Percentiles rank a stretch among this genome's conserved stretches.
phyloP scores from a whole-genome alignment of 2,329 filamentous ascomycete species.

The Beauveria sp. region DNA sequence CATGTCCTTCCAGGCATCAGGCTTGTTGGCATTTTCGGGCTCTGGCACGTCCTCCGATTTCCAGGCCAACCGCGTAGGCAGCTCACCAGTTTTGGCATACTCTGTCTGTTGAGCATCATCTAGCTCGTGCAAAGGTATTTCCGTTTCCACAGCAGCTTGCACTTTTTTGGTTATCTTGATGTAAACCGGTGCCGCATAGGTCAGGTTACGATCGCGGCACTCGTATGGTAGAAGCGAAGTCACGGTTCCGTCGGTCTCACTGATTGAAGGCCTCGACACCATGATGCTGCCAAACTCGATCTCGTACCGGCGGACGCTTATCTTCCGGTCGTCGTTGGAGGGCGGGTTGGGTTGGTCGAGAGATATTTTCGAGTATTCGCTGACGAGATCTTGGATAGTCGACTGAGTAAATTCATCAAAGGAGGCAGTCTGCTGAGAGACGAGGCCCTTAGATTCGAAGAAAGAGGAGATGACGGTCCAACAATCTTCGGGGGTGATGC shows the following conservation, averaged over 20 bases:
- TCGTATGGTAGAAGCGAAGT: constrained; percentile 87
- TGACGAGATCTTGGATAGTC: constrained; percentile 89
- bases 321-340: constrained; percentile 65
- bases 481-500: constrained; percentile 93
- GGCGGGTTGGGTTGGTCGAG: constrained; percentile 86
- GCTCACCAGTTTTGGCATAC: constrained; percentile 45
- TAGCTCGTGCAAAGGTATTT: constrained; percentile 58
- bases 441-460: constrained; percentile 91
- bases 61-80: constrained; percentile 52
- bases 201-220: constrained; percentile 89
- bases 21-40: constrained; percentile 43
- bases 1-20: constrained; percentile 54
- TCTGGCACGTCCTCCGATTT: constrained; percentile 50
- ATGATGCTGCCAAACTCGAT: constrained; percentile 89
- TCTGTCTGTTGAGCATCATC: constrained; percentile 56
- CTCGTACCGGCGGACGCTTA: constrained; percentile 86
- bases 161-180: constrained; percentile 82
- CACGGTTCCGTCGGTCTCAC: constrained; percentile 85
- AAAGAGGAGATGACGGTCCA: constrained; percentile 97
- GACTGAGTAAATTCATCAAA: constrained; percentile 95
- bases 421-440: constrained; percentile 95
- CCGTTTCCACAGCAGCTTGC: constrained; percentile 71
- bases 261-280: constrained; percentile 83
- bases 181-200: constrained; percentile 88
- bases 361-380: constrained; percentile 86